Percentiles rank a stretch among this genome's conserved stretches.
Evolutionary conservation across 371 early-diverging fungal species (phyloP).

Genomic region (Mortierella sp.): DNA sequence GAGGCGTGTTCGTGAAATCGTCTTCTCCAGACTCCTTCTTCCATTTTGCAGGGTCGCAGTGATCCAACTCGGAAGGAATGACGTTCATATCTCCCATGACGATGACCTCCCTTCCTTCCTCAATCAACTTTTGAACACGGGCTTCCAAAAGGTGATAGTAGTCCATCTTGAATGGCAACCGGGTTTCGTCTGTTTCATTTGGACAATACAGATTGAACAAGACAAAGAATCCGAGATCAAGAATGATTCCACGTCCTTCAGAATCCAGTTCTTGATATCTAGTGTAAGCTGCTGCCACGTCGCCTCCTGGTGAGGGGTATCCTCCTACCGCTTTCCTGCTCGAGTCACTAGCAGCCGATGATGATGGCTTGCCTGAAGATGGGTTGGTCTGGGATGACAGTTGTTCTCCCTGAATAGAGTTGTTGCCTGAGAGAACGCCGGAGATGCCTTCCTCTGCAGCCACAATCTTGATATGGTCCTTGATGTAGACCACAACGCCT

Average conservation of each 20-base stretch:
- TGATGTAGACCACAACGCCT: slow-evolving; percentile 80
- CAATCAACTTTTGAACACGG: slow-evolving; percentile 61
- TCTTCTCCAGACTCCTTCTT: slow-evolving; percentile 63
- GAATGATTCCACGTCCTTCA: slow-evolving; percentile 84
- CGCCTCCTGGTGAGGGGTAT: slow-evolving; percentile 19
- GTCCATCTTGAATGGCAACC: slow-evolving; percentile 71
- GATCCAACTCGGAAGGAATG: slow-evolving; percentile 79
- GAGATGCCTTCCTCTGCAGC: slow-evolving; percentile 76
- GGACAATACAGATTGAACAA: slow-evolving; percentile 89
- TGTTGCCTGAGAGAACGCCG: slow-evolving; percentile 54
- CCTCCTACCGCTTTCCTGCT: slow-evolving; percentile 16
- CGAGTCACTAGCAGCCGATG: neutral
- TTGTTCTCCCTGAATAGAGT: neutral
- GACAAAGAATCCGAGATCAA: slow-evolving; percentile 83
- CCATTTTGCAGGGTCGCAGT: slow-evolving; percentile 78
- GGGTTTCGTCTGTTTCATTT: slow-evolving; percentile 67
- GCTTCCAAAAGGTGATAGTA: slow-evolving; percentile 67
- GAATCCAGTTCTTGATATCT: slow-evolving; percentile 65
- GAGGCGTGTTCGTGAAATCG: slow-evolving; percentile 72
- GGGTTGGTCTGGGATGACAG: neutral
- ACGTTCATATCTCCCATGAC: slow-evolving; percentile 88
- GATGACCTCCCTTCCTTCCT: slow-evolving; percentile 71
- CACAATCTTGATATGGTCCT: slow-evolving; percentile 60
- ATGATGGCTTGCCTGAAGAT: neutral
- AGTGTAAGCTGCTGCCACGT: slow-evolving; percentile 31